phyloP scores from a whole-genome alignment of 306 rosid genomes.

The Geum urbanum region DNA sequence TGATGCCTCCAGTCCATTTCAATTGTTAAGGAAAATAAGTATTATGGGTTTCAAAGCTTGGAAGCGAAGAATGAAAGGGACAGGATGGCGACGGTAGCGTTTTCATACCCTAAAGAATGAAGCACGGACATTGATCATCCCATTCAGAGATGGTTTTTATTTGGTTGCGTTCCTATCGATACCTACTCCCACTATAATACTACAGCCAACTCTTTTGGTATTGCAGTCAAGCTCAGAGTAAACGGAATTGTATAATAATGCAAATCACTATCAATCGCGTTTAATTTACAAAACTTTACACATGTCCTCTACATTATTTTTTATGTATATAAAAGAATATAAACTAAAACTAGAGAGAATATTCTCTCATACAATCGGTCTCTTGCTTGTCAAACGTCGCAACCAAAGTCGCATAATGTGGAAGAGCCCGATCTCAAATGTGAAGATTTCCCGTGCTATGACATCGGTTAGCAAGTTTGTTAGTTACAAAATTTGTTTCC shows the following conservation, averaged over 20 bases:
- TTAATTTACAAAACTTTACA: background rate
- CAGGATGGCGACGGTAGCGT: background rate
- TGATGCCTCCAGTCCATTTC: background rate
- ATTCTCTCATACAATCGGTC: too few relatives aligned
- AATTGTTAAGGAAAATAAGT: background rate
- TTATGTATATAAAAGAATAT: too few relatives aligned
- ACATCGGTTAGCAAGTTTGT: too few relatives aligned
- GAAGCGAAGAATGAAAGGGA: conserved; percentile 33
- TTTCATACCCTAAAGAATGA: background rate
- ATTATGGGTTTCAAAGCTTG: conserved; percentile 1
- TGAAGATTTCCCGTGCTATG: too few relatives aligned
- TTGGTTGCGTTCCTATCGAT: background rate
- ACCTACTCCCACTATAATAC: conserved; percentile 41
- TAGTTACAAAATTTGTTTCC: too few relatives aligned
- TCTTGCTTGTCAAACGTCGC: too few relatives aligned
- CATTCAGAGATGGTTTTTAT: background rate
- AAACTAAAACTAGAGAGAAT: too few relatives aligned
- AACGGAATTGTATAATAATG: background rate
- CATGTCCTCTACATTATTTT: too few relatives aligned
- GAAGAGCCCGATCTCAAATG: too few relatives aligned
- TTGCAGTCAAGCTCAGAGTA: background rate
- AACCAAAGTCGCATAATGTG: too few relatives aligned
- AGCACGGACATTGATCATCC: conserved; percentile 3
- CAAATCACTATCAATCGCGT: background rate
- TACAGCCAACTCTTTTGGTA: conserved; percentile 9